phyloP scores from a whole-genome alignment of 2,329 filamentous ascomycete genomes.

The Colletotrichum paranaense region DNA sequence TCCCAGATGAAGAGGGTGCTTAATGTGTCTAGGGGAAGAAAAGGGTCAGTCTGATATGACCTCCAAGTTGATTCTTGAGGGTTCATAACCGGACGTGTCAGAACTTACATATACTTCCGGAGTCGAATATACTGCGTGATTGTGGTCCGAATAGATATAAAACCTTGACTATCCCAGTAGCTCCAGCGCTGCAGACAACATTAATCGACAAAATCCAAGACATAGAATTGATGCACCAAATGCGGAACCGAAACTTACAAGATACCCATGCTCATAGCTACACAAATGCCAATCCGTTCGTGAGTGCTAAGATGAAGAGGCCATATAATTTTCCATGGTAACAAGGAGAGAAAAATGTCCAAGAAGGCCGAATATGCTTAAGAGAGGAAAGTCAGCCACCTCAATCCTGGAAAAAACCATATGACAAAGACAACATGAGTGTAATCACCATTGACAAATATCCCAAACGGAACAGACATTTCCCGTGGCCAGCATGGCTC shows the following conservation, averaged over 20 bases:
- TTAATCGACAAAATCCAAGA: not conserved
- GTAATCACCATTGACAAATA: not conserved
- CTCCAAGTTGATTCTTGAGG: rapidly evolving
- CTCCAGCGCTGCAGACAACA: not conserved
- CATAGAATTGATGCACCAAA: too few relatives aligned
- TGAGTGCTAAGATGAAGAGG: not conserved
- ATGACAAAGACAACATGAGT: too few relatives aligned
- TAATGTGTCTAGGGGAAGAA: not conserved
- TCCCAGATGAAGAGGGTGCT: not conserved
- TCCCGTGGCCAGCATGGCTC: not conserved
- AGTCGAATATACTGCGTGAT: not conserved
- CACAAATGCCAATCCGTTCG: not conserved
- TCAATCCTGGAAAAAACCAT: too few relatives aligned
- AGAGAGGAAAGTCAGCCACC: not conserved
- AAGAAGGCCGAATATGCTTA: not conserved
- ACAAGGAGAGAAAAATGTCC: not conserved
- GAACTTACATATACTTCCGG: not conserved
- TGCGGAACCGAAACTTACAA: not conserved
- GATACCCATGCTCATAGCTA: not conserved
- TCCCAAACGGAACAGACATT: not conserved
- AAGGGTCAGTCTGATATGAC: not conserved
- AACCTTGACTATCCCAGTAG: not conserved
- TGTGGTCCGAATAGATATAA: not conserved
- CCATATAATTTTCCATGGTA: not conserved
- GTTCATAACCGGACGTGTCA: rapidly evolving